phyloP scores from a whole-genome alignment of 768 basidiomycete genomes.

The Russula foetens region DNA sequence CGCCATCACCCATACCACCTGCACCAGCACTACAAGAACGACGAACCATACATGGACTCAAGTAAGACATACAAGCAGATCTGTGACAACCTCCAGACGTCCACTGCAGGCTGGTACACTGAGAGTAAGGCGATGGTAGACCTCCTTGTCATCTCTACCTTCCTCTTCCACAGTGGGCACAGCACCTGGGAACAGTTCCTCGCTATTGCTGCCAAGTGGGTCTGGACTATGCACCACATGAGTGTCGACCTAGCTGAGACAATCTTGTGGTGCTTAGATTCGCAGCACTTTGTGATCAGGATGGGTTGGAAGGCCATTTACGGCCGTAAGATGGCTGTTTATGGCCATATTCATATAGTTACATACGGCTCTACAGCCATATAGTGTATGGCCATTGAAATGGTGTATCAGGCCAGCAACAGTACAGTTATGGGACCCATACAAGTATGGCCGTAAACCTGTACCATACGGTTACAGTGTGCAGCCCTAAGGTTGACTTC shows the following conservation, averaged over 20 bases:
- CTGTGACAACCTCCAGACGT: constrained; percentile 16
- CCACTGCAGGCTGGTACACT: constrained; percentile 24
- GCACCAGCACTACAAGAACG: too few species aligned
- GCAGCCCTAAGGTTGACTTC: too few species aligned
- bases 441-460: too few species aligned
- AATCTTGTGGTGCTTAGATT: constrained; percentile 39
- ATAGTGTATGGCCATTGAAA: too few species aligned
- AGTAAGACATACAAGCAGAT: constrained; percentile 21
- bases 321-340: too few species aligned
- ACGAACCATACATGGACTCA: constrained; percentile 13
- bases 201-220: constrained; percentile 49
- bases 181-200: constrained; percentile 68
- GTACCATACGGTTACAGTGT: too few species aligned
- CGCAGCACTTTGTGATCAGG: constrained; percentile 66
- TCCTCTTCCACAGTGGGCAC: constrained; percentile 69
- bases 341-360: too few species aligned
- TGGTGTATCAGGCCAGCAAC: too few species aligned
- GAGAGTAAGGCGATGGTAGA: constrained; percentile 75
- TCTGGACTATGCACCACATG: constrained; percentile 37
- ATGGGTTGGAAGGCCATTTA: too few species aligned
- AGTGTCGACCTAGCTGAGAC: constrained; percentile 37
- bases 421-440: too few species aligned
- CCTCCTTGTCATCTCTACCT: constrained; percentile 66
- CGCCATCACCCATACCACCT: too few species aligned
- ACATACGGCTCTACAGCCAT: too few species aligned